phyloP scores from a whole-genome alignment of 345 rosid genomes.

The Streptanthus diversifolius region DNA sequence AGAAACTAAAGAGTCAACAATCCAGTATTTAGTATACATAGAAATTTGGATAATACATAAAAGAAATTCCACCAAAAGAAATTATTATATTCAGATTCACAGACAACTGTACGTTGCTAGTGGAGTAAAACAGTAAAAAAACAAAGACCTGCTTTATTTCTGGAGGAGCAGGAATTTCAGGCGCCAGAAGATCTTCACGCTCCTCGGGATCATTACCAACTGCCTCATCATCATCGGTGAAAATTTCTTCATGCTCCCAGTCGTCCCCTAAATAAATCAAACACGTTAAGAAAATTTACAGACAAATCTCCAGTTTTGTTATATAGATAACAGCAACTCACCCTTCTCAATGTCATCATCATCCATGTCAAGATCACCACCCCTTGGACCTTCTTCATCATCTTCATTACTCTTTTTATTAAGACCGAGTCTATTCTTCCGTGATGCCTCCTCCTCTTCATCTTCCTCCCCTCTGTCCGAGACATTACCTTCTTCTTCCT shows the following conservation, averaged over 20 bases:
- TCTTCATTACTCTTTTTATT: conserved; percentile 65
- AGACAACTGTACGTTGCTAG: neutral
- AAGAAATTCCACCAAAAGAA: neutral
- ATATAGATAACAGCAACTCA: conserved; percentile 22
- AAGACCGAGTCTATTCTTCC: conserved; percentile 87
- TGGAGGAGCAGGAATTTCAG: conserved; percentile 95
- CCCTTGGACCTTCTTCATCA: conserved; percentile 92
- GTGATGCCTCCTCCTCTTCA: conserved; percentile 81
- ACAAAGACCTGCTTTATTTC: conserved; percentile 79
- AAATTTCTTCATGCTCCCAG: conserved; percentile 99
- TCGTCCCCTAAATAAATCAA: conserved; percentile 69
- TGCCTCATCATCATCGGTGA: conserved; percentile 98
- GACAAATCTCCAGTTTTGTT: neutral
- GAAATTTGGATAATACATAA: neutral
- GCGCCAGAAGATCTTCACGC: conserved; percentile 85
- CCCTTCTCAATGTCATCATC: conserved; percentile 97
- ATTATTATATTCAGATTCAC: neutral
- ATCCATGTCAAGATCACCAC: conserved; percentile 88
- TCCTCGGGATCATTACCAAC: conserved; percentile 90
- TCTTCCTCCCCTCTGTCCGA: conserved; percentile 94
- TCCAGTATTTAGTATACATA: neutral
- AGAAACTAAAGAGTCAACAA: neutral
- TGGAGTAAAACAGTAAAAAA: neutral
- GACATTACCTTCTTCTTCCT: conserved; percentile 81
- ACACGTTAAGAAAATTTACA: neutral